Evolutionary conservation across 202 grass and related monocot species (phyloP).

Genomic region (Panicum hallii): DNA sequence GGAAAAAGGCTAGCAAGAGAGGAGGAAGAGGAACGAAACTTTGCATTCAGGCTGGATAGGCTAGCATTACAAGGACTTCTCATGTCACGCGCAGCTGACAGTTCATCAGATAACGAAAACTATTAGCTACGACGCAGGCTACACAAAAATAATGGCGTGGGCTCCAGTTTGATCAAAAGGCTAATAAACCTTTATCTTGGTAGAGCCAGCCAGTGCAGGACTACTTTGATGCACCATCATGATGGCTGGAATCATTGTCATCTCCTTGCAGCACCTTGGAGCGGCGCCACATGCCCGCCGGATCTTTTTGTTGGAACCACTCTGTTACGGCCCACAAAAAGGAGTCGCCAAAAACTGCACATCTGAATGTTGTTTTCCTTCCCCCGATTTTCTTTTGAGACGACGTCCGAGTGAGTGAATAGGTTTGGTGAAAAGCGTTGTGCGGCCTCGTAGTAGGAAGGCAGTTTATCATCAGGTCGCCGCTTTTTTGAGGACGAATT

Average conservation of each 20-base stretch:
- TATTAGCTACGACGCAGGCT: neutral
- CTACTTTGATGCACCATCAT: neutral
- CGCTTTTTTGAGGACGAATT: slow-evolving; percentile 15
- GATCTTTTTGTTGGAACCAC: slow-evolving; percentile 31
- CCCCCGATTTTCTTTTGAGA: neutral
- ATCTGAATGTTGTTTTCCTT: neutral
- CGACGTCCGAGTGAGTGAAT: neutral
- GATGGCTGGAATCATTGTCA: slow-evolving; percentile 44
- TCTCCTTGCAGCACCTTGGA: slow-evolving; percentile 12
- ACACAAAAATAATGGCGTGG: slow-evolving; percentile 33
- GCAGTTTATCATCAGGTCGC: neutral
- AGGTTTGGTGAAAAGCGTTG: slow-evolving; percentile 34
- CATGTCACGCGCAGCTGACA: slow-evolving; percentile 15
- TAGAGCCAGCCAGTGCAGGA: neutral
- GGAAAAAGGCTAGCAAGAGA: neutral
- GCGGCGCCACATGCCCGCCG: neutral
- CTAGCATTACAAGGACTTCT: neutral
- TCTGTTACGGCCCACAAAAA: slow-evolving; percentile 17
- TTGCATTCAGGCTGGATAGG: slow-evolving; percentile 3
- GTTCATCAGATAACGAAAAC: slow-evolving; percentile 16
- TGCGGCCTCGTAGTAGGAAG: neutral
- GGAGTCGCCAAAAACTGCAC: neutral
- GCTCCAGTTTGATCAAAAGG: neutral
- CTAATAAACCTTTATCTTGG: slow-evolving; percentile 8
- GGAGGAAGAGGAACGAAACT: neutral